Percentiles rank a stretch among this genome's conserved stretches.
These are phyloP conservation scores for Xanthoconium separans DNA, from an alignment of 1,284 basidiomycete species.

Conservation along the genomic window DNA sequence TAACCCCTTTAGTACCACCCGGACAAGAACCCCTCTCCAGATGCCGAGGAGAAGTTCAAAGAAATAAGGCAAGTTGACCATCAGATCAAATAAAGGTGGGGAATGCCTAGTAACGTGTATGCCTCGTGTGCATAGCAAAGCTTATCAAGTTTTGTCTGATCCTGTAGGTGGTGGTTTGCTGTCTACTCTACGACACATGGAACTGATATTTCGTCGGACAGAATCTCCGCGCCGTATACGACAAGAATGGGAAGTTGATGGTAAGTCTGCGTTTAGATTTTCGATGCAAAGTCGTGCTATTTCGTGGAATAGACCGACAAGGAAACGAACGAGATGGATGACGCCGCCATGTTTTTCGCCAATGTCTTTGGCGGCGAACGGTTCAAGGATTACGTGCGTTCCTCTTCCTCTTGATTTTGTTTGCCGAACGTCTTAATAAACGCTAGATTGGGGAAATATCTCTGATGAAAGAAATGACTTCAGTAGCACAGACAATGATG, in stretches of 20 bases:
- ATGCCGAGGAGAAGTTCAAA: constrained; percentile 92
- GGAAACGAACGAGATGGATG: constrained; percentile 74
- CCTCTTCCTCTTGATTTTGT: background rate
- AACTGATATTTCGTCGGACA: constrained; percentile 36
- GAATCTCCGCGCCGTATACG: constrained; percentile 89
- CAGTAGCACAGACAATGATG: constrained; percentile 76
- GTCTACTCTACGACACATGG: constrained; percentile 6
- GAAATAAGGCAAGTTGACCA: constrained; percentile 71
- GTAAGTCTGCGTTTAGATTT: constrained; percentile 37
- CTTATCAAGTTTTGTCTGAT: constrained; percentile 87
- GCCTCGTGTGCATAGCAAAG: constrained; percentile 60
- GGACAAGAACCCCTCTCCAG: constrained; percentile 87
- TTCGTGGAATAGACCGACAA: constrained; percentile 55
- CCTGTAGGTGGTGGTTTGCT: constrained; percentile 51
- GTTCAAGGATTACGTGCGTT: constrained; percentile 80
- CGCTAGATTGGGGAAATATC: constrained; percentile 88
- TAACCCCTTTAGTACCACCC: constrained; percentile 73
- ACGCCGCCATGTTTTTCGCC: constrained; percentile 89
- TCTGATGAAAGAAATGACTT: constrained; percentile 89
- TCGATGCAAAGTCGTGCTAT: background rate
- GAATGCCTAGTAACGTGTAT: constrained; percentile 25
- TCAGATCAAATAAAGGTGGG: constrained; percentile 11
- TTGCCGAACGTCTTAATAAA: background rate
- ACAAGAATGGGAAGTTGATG: constrained; percentile 92
- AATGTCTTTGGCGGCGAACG: constrained; percentile 91